Conservation (phyloP, 371 early-diverging fungal genomes). For the Rhizomucor pusillus region DNA sequence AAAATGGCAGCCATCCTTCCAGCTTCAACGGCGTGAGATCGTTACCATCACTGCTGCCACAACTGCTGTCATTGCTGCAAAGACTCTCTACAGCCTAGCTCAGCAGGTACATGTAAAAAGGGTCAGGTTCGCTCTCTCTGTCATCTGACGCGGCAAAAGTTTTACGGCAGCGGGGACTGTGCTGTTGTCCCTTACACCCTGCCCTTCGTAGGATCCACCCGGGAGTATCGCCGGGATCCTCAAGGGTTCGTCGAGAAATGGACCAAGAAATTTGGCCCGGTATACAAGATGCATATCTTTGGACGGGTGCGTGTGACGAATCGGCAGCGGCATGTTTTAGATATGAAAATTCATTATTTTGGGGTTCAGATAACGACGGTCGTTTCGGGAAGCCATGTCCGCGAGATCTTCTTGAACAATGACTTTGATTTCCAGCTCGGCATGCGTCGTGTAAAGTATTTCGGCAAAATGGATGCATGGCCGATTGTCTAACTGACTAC, state of each 20-base stretch:
- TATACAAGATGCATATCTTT: conserved; percentile 13
- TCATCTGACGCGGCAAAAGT: no score
- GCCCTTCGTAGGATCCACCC: conserved; percentile 14
- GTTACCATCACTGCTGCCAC: no score
- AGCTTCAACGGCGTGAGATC: no score
- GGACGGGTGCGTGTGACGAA: conserved; percentile 11
- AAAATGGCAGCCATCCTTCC: no score
- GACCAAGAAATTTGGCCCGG: conserved; percentile 8
- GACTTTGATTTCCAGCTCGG: conserved; percentile 14
- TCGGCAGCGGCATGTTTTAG: neutral
- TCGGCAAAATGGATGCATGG: neutral
- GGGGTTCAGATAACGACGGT: conserved; percentile 8
- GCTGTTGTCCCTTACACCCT: conserved; percentile 16
- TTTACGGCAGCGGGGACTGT: neutral
- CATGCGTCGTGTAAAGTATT: conserved; percentile 3
- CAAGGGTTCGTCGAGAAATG: conserved; percentile 12
- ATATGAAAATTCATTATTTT: neutral
- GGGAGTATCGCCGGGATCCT: conserved; percentile 11
- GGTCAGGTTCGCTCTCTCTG: no score
- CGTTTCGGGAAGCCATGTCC: conserved; percentile 16
- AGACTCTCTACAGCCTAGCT: no score
- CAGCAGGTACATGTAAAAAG: no score
- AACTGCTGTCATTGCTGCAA: no score
- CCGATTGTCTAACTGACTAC: neutral
- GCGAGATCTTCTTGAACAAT: conserved; percentile 18